phyloP scores from a whole-genome alignment of 805 yeast genomes.

The Saturnispora silvae region DNA sequence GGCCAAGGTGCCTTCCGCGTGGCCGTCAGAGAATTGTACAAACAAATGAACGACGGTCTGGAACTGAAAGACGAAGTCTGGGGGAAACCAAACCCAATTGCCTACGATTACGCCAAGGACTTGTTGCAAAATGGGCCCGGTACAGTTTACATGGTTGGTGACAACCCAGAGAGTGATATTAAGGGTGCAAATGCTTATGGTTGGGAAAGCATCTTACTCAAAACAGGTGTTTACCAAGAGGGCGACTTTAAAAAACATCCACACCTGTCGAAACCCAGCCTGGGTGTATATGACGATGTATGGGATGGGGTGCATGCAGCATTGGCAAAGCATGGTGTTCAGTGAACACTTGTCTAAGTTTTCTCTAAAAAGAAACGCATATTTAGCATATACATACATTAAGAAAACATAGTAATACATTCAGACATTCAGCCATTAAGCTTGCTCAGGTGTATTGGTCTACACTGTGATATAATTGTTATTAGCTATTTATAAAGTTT shows the following conservation, averaged over 20 bases:
- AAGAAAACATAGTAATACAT: too few species aligned
- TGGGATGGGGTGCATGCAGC: constrained; percentile 31
- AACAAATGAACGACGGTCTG: constrained; percentile 26
- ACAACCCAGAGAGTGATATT: constrained; percentile 90
- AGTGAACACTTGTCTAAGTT: too few species aligned
- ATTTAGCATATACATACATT: too few species aligned
- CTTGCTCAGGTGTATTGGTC: too few species aligned
- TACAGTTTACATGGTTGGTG: constrained; percentile 90
- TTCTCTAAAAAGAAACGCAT: too few species aligned
- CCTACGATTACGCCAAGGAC: constrained; percentile 74
- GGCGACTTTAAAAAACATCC: constrained; percentile 32
- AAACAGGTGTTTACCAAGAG: constrained; percentile 79
- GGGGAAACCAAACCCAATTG: constrained; percentile 73
- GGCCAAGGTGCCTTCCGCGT: constrained; percentile 86
- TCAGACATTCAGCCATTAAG: too few species aligned
- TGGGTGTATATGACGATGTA: constrained; percentile 41
- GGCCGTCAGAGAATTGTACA: constrained; percentile 49
- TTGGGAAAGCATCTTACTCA: constrained; percentile 77
- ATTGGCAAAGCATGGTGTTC: constrained; percentile 9
- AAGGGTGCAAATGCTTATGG: constrained; percentile 80
- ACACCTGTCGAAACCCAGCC: constrained; percentile 32
- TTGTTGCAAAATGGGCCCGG: constrained; percentile 39
- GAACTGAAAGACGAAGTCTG: constrained; percentile 44
- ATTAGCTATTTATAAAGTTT: too few species aligned
- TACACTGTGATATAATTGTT: too few species aligned